These are phyloP conservation scores for Phytophthora litchii DNA, from an alignment of 352 stramenopile species.

Conservation along the genomic window DNA sequence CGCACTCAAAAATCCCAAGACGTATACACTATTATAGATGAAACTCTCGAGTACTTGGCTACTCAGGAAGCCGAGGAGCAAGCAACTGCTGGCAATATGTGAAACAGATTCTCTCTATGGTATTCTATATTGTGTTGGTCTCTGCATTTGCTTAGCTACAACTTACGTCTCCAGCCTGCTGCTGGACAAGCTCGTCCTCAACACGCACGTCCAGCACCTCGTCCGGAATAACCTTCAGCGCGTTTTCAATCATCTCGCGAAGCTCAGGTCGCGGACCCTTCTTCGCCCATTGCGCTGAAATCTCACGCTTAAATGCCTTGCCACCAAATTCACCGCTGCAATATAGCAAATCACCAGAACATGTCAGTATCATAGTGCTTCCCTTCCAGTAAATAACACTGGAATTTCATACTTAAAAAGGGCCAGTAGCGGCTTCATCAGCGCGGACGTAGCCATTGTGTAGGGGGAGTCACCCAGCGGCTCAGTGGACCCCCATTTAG, in stretches of 20 bases:
- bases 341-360: slow-evolving; percentile 1
- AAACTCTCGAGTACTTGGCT: slow-evolving; percentile 44
- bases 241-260: slow-evolving; percentile 75
- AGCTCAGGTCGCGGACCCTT: slow-evolving; percentile 70
- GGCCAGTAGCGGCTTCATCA: slow-evolving; percentile 80
- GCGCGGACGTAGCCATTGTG: slow-evolving; percentile 77
- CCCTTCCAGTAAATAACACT: neutral
- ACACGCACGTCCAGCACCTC: slow-evolving; percentile 73
- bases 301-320: slow-evolving; percentile 83
- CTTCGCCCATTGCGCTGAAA: slow-evolving; percentile 68
- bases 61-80: slow-evolving; percentile 29
- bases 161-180: slow-evolving; percentile 16
- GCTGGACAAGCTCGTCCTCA: slow-evolving; percentile 58
- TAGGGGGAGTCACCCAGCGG: slow-evolving; percentile 56
- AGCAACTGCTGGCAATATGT: slow-evolving; percentile 7
- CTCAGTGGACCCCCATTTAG: slow-evolving; percentile 63
- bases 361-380: slow-evolving; percentile 1
- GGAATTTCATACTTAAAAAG: slow-evolving; percentile 71
- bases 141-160: slow-evolving; percentile 19
- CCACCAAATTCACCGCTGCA: slow-evolving; percentile 73
- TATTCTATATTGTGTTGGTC: slow-evolving; percentile 14
- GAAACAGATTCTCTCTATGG: slow-evolving; percentile 22
- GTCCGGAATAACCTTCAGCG: slow-evolving; percentile 70
- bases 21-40: slow-evolving; percentile 65
- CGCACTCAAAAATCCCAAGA: slow-evolving; percentile 51